Base-by-base conservation (phyloP, 2,329 filamentous ascomycete genomes). In the Venturia pyrina region DNA sequence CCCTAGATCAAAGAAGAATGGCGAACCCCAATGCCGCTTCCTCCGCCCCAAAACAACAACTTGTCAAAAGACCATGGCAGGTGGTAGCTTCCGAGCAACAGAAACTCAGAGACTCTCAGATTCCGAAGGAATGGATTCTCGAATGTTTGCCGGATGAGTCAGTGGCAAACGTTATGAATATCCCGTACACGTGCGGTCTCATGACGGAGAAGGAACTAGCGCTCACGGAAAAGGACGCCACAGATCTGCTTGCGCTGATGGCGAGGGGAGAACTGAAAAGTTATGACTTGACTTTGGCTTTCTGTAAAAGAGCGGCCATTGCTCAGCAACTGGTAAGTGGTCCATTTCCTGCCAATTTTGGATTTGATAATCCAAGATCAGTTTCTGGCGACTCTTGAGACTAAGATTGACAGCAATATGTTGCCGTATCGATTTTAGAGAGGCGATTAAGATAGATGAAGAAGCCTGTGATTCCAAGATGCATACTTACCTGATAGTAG, bases 141-240 rank as follows among this genome's bases (percentile, higher is more conserved):
- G n/a, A 48, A n/a, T 48, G n/a, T 48, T n/a, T 48, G 46, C 46
- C 46, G 11, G 46, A 48, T 48, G 46, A 48, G 46, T 48, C 46
- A 7, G 46, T 48, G 46, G 46, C n/a, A 48, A 48, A 48, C 46
- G 46, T 48, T 5, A 48, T 48, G 46, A 21, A 48, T 21, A n/a
- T 48, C n/a, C 46, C 60, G 41, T 32, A 28, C 24, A 63, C 15
- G 34, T 63, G 60, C 41, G 60, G 60, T 17, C 24, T 50, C 46
- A 32, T 56, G 32, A 48, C 43, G 28, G 28, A 46, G 11, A 46
- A 40, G 19, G 83, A 85, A 69, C 69, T 84, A 28, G 77, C 80
- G 34, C 83, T 85, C 50, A 82, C 82, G 5, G 73, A 72, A 19
- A 75, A 75, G 62, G 74, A 72, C 34, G 78, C 78, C 1, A 73